Evolutionary conservation across 2,329 filamentous ascomycete species (phyloP).

Genomic region (Verticillium isaacii): DNA sequence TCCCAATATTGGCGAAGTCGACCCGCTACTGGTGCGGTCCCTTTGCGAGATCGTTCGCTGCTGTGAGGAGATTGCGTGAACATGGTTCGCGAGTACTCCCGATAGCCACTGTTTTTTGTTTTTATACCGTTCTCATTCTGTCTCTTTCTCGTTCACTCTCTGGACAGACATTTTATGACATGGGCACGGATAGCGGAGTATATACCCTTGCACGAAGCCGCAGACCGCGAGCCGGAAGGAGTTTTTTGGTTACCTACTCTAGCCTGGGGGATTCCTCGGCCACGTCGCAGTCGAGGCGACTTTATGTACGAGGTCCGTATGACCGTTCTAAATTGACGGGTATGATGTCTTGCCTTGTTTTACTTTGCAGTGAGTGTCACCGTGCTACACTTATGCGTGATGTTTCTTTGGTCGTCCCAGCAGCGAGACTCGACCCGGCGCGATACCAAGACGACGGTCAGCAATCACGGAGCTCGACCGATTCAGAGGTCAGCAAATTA

Average conservation of each 20-base stretch:
- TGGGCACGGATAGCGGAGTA: neutral
- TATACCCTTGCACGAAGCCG: neutral
- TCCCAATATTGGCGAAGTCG: slow-evolving; percentile 21
- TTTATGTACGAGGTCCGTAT: neutral
- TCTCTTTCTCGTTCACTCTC: neutral
- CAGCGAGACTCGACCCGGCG: neutral
- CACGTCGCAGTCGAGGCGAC: neutral
- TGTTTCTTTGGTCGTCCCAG: neutral
- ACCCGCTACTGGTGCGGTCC: slow-evolving; percentile 32
- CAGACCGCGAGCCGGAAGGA: neutral
- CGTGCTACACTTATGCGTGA: too few species aligned
- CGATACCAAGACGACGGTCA: neutral
- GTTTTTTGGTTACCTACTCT: neutral
- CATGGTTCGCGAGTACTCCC: neutral
- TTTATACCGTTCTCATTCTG: neutral
- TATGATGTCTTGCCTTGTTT: neutral
- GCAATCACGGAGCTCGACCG: neutral
- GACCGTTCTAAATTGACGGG: neutral
- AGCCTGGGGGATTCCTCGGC: neutral
- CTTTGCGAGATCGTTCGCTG: slow-evolving; percentile 36
- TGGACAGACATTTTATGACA: neutral
- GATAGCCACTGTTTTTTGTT: neutral
- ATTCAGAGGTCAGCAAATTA: neutral
- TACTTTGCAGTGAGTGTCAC: too few species aligned
- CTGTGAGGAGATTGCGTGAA: slow-evolving; percentile 9